These are phyloP conservation scores for Phyllosticta paracitricarpa DNA, from an alignment of 2,329 filamentous ascomycete species.

Conservation along the genomic window DNA sequence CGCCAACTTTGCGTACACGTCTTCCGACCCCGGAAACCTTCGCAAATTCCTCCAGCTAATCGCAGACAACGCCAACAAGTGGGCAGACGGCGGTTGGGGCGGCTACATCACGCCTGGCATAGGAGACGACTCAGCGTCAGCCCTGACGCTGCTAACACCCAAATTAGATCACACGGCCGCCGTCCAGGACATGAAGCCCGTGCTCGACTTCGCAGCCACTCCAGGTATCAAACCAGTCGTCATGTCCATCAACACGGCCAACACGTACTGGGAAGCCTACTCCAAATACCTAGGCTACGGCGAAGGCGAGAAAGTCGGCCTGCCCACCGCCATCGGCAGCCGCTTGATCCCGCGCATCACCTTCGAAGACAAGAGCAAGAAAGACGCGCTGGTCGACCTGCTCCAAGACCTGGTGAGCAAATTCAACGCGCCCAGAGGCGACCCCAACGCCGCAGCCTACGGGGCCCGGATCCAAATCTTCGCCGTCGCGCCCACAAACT, in stretches of 20 bases:
- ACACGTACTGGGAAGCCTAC: slow-evolving; percentile 18
- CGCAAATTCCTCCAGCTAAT: slow-evolving; percentile 15
- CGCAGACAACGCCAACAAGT: not conserved
- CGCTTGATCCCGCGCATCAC: slow-evolving; percentile 8
- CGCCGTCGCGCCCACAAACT: slow-evolving; percentile 7
- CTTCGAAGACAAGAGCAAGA: not conserved
- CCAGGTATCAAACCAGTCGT: not conserved
- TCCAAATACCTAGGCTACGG: slow-evolving; percentile 20
- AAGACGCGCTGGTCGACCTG: not conserved
- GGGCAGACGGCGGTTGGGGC: not conserved
- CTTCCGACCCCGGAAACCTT: not conserved
- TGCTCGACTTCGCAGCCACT: slow-evolving; percentile 11
- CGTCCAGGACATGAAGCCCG: slow-evolving; percentile 15
- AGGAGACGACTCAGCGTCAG: not conserved
- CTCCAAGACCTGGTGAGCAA: slow-evolving; percentile 1
- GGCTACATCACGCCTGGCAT: not conserved
- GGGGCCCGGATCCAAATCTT: slow-evolving; percentile 12
- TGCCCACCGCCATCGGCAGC: slow-evolving; percentile 1
- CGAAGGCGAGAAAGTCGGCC: slow-evolving; percentile 19
- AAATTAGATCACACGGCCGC: slow-evolving; percentile 16
- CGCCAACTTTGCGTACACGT: not conserved
- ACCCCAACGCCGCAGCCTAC: not conserved
- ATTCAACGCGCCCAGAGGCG: slow-evolving; percentile 8
- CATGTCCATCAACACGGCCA: slow-evolving; percentile 11
- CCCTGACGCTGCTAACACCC: not conserved